These are phyloP conservation scores for Penicillium verhagenii DNA, from an alignment of 495 filamentous ascomycete genomes.

Conservation along the genomic window DNA sequence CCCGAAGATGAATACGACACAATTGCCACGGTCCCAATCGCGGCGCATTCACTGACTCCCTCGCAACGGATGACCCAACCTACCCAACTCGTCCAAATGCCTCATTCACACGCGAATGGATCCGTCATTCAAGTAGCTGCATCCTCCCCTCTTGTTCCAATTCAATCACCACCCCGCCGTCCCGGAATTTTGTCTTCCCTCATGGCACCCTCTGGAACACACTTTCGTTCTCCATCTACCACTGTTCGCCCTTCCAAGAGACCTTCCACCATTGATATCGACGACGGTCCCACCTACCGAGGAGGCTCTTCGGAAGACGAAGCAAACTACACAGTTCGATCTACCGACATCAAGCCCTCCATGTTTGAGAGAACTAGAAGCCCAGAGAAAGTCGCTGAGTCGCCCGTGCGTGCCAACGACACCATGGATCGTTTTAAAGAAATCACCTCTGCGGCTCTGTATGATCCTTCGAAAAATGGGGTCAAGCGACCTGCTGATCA, in stretches of 20 bases:
- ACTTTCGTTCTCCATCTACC: slow-evolving; percentile 56
- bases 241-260: slow-evolving; percentile 33
- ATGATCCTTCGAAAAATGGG: slow-evolving; percentile 35
- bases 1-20: slow-evolving; percentile 53
- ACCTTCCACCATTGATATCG: slow-evolving; percentile 44
- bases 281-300: slow-evolving; percentile 57
- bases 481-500: slow-evolving; percentile 47
- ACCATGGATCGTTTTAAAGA: slow-evolving; percentile 45
- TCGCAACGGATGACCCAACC: slow-evolving; percentile 61
- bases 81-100: slow-evolving; percentile 62
- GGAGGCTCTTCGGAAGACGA: slow-evolving; percentile 61
- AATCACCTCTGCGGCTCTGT: slow-evolving; percentile 47
- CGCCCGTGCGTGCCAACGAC: slow-evolving; percentile 27
- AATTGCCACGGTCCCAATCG: slow-evolving; percentile 58
- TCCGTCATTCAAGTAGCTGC: slow-evolving; percentile 77
- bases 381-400: slow-evolving; percentile 40
- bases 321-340: slow-evolving; percentile 30
- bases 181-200: slow-evolving; percentile 51
- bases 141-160: slow-evolving; percentile 67
- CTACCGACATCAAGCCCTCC: slow-evolving; percentile 69
- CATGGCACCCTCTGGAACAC: slow-evolving; percentile 79
- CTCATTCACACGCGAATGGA: slow-evolving; percentile 25
- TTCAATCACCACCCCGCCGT: slow-evolving; percentile 46
- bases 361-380: slow-evolving; percentile 51
- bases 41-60: slow-evolving; percentile 34